Percentiles rank a stretch among this genome's conserved stretches.
Evolutionary conservation across 2,329 filamentous ascomycete species (phyloP).

Genomic region (Gaeumannomyces tritici): DNA sequence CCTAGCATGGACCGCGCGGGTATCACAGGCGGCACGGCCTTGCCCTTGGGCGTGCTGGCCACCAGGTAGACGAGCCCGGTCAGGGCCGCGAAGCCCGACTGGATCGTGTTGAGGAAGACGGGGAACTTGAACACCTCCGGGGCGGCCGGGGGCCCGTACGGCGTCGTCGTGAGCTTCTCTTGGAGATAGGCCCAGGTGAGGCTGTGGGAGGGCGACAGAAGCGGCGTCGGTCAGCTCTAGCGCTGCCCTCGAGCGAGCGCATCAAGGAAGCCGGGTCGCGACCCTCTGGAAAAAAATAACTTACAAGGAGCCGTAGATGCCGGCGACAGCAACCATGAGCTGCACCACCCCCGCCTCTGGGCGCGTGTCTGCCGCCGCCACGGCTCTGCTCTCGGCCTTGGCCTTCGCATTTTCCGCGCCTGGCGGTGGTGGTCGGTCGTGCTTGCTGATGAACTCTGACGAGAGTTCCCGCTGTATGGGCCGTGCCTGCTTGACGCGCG

Average conservation of each 20-base stretch:
- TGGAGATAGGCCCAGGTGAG: conserved; percentile 94
- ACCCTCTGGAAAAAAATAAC: no score
- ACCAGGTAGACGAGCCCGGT: conserved; percentile 76
- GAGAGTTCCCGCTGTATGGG: conserved; percentile 58
- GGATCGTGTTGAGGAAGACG: conserved; percentile 91
- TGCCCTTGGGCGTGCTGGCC: conserved; percentile 45
- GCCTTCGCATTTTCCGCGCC: conserved; percentile 20
- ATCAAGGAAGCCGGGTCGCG: no score
- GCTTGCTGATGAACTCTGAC: conserved; percentile 52
- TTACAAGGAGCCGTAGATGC: conserved; percentile 96
- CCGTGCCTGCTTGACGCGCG: conserved; percentile 58
- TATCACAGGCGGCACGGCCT: conserved; percentile 56
- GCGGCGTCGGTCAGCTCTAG: background rate
- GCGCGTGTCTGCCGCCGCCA: conserved; percentile 12
- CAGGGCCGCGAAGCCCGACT: conserved; percentile 78
- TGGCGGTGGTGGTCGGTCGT: conserved; percentile 19
- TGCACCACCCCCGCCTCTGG: conserved; percentile 58
- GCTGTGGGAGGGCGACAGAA: conserved; percentile 35
- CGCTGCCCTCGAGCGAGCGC: background rate
- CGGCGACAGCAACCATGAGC: conserved; percentile 77
- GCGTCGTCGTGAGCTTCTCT: conserved; percentile 92
- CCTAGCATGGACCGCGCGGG: conserved; percentile 64
- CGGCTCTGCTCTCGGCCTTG: conserved; percentile 14
- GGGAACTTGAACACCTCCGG: conserved; percentile 79
- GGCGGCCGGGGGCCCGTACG: conserved; percentile 51